Percentiles rank a stretch among this genome's conserved stretches.
Conservation (phyloP, 768 basidiomycete species). For the Suillus subluteus region DNA sequence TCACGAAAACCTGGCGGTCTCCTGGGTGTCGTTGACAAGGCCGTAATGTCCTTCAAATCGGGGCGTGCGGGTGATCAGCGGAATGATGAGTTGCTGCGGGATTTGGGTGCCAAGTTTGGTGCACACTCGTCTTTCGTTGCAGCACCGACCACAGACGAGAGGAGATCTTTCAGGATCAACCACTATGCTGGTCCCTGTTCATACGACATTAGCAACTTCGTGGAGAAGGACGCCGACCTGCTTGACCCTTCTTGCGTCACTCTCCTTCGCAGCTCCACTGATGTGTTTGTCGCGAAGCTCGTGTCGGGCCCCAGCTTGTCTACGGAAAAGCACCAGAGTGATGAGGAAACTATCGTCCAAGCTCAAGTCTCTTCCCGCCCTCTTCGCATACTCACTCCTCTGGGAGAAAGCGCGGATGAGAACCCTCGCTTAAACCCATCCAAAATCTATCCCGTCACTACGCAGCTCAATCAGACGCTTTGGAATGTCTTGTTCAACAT, state of each 20-base stretch:
- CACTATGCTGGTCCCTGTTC: slow-evolving; percentile 59
- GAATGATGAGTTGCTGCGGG: slow-evolving; percentile 54
- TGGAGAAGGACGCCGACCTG: slow-evolving; percentile 54
- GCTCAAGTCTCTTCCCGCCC: slow-evolving; percentile 65
- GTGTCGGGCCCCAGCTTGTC: slow-evolving; percentile 66
- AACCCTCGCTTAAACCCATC: slow-evolving; percentile 49
- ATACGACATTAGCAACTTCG: slow-evolving; percentile 53
- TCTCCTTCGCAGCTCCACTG: slow-evolving; percentile 53
- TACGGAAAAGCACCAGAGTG: slow-evolving; percentile 59
- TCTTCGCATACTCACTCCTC: slow-evolving; percentile 50
- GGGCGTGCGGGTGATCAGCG: slow-evolving; percentile 53
- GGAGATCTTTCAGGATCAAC: slow-evolving; percentile 57
- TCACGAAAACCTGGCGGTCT: slow-evolving; percentile 61
- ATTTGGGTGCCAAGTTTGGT: slow-evolving; percentile 50
- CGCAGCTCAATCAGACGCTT: slow-evolving; percentile 59
- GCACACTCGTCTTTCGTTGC: slow-evolving; percentile 56
- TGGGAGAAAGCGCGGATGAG: slow-evolving; percentile 35
- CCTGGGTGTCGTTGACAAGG: slow-evolving; percentile 56
- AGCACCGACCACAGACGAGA: slow-evolving; percentile 33
- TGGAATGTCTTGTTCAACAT: slow-evolving; percentile 49
- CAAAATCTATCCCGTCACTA: slow-evolving; percentile 61
- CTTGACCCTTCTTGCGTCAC: slow-evolving; percentile 60
- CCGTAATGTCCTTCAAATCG: slow-evolving; percentile 49
- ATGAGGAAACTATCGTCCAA: slow-evolving; percentile 60
- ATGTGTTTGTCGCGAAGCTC: slow-evolving; percentile 60